Conservation (phyloP, 768 basidiomycete genomes). For the Lentinula edodes region DNA sequence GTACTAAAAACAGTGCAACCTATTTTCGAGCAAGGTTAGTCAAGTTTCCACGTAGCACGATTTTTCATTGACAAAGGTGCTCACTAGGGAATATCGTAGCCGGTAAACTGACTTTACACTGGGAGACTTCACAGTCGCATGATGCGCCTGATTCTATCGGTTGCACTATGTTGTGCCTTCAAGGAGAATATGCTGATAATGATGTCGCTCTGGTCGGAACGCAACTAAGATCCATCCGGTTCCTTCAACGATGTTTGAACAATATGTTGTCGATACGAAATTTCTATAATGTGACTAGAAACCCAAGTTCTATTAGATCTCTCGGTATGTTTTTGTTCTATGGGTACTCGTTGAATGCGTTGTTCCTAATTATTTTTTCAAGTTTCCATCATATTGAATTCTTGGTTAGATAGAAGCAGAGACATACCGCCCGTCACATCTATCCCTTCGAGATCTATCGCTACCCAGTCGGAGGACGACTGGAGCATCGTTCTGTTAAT, state of each 20-base stretch:
- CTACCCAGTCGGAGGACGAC: slow-evolving; percentile 31
- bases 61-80: neutral
- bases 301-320: neutral
- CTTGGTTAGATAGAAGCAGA: neutral
- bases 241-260: neutral
- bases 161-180: slow-evolving; percentile 40
- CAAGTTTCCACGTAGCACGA: neutral
- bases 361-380: neutral
- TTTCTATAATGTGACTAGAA: slow-evolving; percentile 23
- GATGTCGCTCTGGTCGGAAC: neutral
- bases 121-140: slow-evolving; percentile 44
- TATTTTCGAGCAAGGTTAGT: slow-evolving; percentile 33
- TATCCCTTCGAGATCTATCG: slow-evolving; percentile 49
- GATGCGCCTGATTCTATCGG: slow-evolving; percentile 28
- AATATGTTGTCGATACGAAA: slow-evolving; percentile 38
- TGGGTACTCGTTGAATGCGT: too few species aligned
- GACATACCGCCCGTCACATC: slow-evolving; percentile 29
- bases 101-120: slow-evolving; percentile 24
- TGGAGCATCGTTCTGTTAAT: slow-evolving; percentile 59
- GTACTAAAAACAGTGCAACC: slow-evolving; percentile 29
- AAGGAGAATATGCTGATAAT: slow-evolving; percentile 23
- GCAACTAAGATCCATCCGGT: neutral
- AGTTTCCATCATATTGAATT: neutral
- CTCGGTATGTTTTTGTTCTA: neutral
- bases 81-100: slow-evolving; percentile 9